phyloP scores from a whole-genome alignment of 2,329 filamentous ascomycete species.

The Aureobasidium sp. region DNA sequence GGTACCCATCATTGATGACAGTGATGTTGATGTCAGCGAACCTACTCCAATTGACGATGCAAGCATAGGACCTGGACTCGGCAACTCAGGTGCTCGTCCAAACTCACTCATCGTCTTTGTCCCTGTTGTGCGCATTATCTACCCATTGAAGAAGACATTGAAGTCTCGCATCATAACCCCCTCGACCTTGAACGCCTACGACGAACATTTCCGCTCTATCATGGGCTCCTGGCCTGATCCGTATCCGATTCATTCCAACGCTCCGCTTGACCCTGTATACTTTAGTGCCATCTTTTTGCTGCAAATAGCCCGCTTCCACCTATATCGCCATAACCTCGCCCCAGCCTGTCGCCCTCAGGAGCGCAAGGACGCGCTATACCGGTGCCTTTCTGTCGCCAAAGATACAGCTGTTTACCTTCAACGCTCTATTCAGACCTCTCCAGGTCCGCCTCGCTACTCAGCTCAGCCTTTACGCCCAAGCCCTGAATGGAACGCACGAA shows the following conservation, averaged over 20 bases:
- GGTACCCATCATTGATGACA: conserved; percentile 76
- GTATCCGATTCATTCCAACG: conserved; percentile 60
- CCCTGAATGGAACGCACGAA: conserved; percentile 46
- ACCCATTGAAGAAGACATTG: conserved; percentile 64
- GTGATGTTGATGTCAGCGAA: conserved; percentile 77
- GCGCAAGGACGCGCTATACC: conserved; percentile 65
- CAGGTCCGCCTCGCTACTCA: conserved; percentile 25
- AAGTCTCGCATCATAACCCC: conserved; percentile 59
- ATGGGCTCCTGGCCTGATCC: conserved; percentile 67
- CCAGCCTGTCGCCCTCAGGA: conserved; percentile 60
- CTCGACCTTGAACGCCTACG: conserved; percentile 67
- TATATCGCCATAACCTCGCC: conserved; percentile 83
- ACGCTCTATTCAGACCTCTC: conserved; percentile 49
- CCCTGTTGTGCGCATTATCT: conserved; percentile 71
- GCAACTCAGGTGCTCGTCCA: conserved; percentile 45
- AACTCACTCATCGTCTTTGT: conserved; percentile 73
- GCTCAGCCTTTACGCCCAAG: conserved; percentile 21
- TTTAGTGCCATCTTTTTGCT: conserved; percentile 71
- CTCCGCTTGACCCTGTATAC: conserved; percentile 64
- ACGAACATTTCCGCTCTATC: conserved; percentile 71
- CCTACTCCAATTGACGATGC: conserved; percentile 78
- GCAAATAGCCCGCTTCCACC: conserved; percentile 72
- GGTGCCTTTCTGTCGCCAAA: conserved; percentile 65
- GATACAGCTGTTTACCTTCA: conserved; percentile 74
- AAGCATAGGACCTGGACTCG: conserved; percentile 51